Conservation (phyloP, 371 early-diverging fungal genomes). For the Dichotomocladium elegans region DNA sequence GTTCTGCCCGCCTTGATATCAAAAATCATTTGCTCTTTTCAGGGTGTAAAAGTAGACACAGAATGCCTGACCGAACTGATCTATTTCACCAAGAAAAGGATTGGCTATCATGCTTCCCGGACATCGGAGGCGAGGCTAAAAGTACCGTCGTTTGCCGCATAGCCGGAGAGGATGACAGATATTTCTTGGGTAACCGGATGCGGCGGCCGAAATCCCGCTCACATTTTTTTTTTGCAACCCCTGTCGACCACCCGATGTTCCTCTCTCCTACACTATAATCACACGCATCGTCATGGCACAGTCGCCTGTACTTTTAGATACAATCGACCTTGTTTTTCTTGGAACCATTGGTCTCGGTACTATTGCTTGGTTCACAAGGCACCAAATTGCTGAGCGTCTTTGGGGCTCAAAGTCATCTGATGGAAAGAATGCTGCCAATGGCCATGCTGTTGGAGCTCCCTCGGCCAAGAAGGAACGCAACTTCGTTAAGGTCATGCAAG, state of each 20-base stretch:
- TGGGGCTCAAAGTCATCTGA: conserved; percentile 16
- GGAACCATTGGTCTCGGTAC: conserved; percentile 49
- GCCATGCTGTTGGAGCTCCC: conserved; percentile 7
- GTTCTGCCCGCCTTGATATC: too few species aligned
- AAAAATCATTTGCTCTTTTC: too few species aligned
- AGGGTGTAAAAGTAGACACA: too few species aligned
- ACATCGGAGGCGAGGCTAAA: too few species aligned
- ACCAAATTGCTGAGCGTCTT: conserved; percentile 24
- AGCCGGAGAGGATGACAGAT: too few species aligned
- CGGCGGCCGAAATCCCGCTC: background rate
- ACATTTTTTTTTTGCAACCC: background rate
- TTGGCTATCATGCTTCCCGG: too few species aligned
- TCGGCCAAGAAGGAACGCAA: conserved; percentile 47
- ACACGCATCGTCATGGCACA: conserved; percentile 16
- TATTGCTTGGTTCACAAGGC: conserved; percentile 41
- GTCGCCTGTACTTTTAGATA: conserved; percentile 33
- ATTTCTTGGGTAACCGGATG: too few species aligned
- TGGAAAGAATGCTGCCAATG: conserved; percentile 6
- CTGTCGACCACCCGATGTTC: background rate
- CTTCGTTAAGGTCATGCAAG: conserved; percentile 63
- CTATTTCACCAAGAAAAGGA: too few species aligned
- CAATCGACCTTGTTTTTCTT: conserved; percentile 44
- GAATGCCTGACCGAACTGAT: too few species aligned
- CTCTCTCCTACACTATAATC: background rate
- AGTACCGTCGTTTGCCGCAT: too few species aligned